Evolutionary conservation across 306 rosid genomes (phyloP), one percentile per base, ranked within the genome.

Genomic region (Corylus heterophylla): DNA sequence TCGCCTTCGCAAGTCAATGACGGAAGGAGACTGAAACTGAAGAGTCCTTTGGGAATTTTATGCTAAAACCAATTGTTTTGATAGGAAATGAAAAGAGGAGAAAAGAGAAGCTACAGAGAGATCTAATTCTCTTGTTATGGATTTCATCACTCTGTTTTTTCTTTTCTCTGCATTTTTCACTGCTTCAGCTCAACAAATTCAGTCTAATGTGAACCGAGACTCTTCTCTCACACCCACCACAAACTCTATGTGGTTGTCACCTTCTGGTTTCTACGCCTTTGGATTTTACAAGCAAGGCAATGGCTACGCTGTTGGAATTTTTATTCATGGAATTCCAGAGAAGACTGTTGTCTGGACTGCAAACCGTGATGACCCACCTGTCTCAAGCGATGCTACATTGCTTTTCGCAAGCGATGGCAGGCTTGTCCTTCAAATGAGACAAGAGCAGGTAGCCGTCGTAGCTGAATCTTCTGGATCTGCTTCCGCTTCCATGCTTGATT

Each of bases 271-370:
- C 25, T 22, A 22, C 25, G 25, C 25, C 25, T 22, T 22, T 22
- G 25, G 25, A 22, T 22, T 22, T 22, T 22, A 22, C 25, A 22
- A 22, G 25, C 25, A 22, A 22, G 25, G 35, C 66, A 25, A 59
- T 25, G 66, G 66, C 66, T 59, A 59, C 5, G 8, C 39, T 59
- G 7, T 4, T 10, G 3, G 17, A 3, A 12, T 59, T 59, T 59
- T 59, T 59, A 13, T 59, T 25, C 37, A 1, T 1, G 39, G 67
- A 12, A 51, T 51, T 51, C 55, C 55, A 2, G 12, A 47, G 27
- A 84, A 76, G 75, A 79, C 84, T 27, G 67, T 83, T 1, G 81
- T 84, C 7, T 84, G 84, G 87, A 80, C 80, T 3, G 76, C 73
- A 7, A 76, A 84, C 20, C 56, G 71, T 50, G 79, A 84, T 18